These are phyloP conservation scores for Coemansia sp. DNA, from an alignment of 192 early-diverging fungal species.

Conservation along the genomic window DNA sequence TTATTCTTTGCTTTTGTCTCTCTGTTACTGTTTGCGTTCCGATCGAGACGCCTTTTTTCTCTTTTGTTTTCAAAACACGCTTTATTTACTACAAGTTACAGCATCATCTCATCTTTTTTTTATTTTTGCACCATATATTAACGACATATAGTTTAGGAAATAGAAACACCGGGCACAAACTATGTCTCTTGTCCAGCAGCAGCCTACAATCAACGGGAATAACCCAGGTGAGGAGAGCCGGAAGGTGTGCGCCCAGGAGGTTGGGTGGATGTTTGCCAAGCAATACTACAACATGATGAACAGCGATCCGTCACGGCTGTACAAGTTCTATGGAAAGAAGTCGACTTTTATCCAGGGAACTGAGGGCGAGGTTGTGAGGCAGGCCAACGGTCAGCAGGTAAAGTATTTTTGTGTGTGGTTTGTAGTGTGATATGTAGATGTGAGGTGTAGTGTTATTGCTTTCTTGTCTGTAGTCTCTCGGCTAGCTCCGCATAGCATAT, in stretches of 20 bases:
- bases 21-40: background rate
- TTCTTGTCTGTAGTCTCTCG: too few relatives aligned
- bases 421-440: background rate
- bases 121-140: background rate
- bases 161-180: conserved; percentile 6
- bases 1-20: background rate
- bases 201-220: conserved; percentile 40
- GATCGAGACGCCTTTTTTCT: conserved; percentile 12
- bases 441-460: too few relatives aligned
- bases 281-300: conserved; percentile 94
- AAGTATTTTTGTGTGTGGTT: conserved; percentile 7
- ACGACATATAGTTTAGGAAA: background rate
- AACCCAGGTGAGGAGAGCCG: conserved; percentile 25
- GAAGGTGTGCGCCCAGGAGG: conserved; percentile 60
- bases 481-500: too few relatives aligned
- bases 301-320: conserved; percentile 74
- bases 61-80: conserved; percentile 2
- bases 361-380: conserved; percentile 71
- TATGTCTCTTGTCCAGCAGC: conserved; percentile 42
- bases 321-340: conserved; percentile 86
- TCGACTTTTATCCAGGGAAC: conserved; percentile 80
- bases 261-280: conserved; percentile 93
- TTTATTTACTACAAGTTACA: conserved; percentile 6
- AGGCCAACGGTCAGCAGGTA: conserved; percentile 69
- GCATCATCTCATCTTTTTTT: background rate